These are phyloP conservation scores for Leccinum barrowsii DNA, from an alignment of 768 basidiomycete genomes.

Conservation along the genomic window DNA sequence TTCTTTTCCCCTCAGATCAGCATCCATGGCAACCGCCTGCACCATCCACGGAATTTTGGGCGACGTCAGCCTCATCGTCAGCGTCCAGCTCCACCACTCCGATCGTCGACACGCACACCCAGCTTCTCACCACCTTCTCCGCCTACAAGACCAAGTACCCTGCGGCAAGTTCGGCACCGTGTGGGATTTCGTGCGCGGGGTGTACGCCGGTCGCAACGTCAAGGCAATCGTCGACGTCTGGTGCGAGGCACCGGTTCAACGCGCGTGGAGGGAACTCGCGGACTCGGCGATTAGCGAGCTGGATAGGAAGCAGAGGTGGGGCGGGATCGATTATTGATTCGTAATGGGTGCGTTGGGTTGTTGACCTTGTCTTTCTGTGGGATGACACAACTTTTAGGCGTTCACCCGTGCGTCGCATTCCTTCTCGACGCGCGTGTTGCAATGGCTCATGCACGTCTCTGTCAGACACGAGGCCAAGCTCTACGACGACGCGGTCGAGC, in stretches of 20 bases:
- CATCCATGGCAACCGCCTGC: too few relatives aligned
- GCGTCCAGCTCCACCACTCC: constrained; percentile 17
- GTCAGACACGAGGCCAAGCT: constrained; percentile 65
- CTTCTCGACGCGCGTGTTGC: background rate
- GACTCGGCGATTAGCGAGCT: constrained; percentile 58
- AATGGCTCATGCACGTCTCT: background rate
- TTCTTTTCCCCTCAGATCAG: too few relatives aligned
- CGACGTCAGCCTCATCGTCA: background rate
- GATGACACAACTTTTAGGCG: too few relatives aligned
- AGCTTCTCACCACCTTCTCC: constrained; percentile 69
- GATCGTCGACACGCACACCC: constrained; percentile 83
- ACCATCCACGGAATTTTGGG: too few relatives aligned
- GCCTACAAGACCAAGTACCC: constrained; percentile 62
- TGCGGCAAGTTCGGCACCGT: constrained; percentile 46
- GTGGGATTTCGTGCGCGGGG: constrained; percentile 61
- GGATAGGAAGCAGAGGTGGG: constrained; percentile 53
- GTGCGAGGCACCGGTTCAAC: constrained; percentile 76
- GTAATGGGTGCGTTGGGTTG: constrained; percentile 57
- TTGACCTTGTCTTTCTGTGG: too few relatives aligned
- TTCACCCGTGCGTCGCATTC: constrained; percentile 26
- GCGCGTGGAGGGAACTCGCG: constrained; percentile 65
- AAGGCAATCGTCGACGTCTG: constrained; percentile 79
- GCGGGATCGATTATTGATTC: constrained; percentile 75
- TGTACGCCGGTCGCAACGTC: constrained; percentile 58
- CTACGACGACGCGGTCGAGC: constrained; percentile 68